Evolutionary conservation across 1,284 basidiomycete genomes (phyloP), one percentile per base, ranked within the genome.

Genomic region (Schizophyllum amplum): DNA sequence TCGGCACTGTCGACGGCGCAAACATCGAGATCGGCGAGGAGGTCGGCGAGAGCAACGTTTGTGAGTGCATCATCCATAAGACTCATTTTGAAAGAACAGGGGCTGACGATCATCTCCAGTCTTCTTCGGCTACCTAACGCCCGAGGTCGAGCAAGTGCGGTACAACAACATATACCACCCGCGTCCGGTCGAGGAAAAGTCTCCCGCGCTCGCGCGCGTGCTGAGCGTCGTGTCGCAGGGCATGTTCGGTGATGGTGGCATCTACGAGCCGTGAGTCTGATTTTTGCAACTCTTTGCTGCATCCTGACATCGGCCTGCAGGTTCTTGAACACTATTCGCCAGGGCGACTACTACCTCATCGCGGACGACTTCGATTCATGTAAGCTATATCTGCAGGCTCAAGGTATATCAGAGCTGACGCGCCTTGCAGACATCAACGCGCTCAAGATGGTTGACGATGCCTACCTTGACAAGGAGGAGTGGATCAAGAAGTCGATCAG

Each of bases 21-120:
- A 95, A 94, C 68, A 93, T 96, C 60, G 94, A 96, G 74, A 96
- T 97, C 63, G 93, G 91, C 1, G 92, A 96, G 68, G 92, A 95
- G 70, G 87, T 78, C 54, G 77, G 76, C 51, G 76, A 78, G 65
- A 74, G 67, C 62, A 79, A 79, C 60, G 77, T 79, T 66, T 87
- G 85, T 86, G 65, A 72, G 85, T 82, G 54, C 13, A 11, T 11
- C 0, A 9, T 42, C n/a, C 47, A 24, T 24, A 50, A 21, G 47
- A 20, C 47, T 13, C 50, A 21, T 26, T 50, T 55, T 57, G 26
- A 24, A 22, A 23, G 55, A 53, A 57, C 50, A 55, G 46, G 33
- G 60, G n/a, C 56, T 57, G 47, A n/a, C 57, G 51, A 53, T 27
- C 56, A 25, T 7, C 5, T 17, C 4, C 55, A 88, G 88, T 91